phyloP scores from a whole-genome alignment of 208 protist species.

The Leishmania aethiopica region DNA sequence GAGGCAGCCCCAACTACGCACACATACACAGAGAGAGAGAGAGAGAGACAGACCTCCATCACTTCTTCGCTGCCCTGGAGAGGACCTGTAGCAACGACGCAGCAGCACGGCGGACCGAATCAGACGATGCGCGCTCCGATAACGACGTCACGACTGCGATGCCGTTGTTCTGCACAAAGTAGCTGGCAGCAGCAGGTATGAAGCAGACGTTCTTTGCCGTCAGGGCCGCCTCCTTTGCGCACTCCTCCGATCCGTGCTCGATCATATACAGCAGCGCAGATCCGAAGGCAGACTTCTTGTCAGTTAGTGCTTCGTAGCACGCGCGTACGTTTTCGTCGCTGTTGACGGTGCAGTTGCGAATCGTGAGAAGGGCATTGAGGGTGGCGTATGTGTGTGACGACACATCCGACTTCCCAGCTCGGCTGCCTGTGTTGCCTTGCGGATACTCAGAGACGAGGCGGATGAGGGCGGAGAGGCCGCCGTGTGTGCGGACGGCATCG shows the following conservation, averaged over 20 bases:
- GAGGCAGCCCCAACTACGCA: too few relatives aligned
- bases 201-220: conserved; percentile 85
- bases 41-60: background rate
- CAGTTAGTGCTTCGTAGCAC: conserved; percentile 39
- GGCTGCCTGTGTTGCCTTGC: conserved; percentile 27
- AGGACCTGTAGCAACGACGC: conserved; percentile 71
- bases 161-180: conserved; percentile 50
- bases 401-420: conserved; percentile 22
- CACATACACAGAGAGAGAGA: too few relatives aligned
- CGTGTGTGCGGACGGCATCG: conserved; percentile 67
- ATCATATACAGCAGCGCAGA: conserved; percentile 78
- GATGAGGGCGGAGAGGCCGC: conserved; percentile 75
- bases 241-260: conserved; percentile 84
- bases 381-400: conserved; percentile 72
- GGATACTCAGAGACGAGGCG: conserved; percentile 72
- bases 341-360: conserved; percentile 81
- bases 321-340: conserved; percentile 67
- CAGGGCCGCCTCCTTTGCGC: conserved; percentile 80
- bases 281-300: conserved; percentile 41
- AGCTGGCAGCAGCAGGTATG: conserved; percentile 46
- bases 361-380: conserved; percentile 76
- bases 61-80: conserved; percentile 29
- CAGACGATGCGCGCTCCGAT: conserved; percentile 63
- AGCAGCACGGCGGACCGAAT: conserved; percentile 66
- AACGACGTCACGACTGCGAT: conserved; percentile 52